phyloP scores from a whole-genome alignment of 352 stramenopile species.

The Proteromonas lacertae region DNA sequence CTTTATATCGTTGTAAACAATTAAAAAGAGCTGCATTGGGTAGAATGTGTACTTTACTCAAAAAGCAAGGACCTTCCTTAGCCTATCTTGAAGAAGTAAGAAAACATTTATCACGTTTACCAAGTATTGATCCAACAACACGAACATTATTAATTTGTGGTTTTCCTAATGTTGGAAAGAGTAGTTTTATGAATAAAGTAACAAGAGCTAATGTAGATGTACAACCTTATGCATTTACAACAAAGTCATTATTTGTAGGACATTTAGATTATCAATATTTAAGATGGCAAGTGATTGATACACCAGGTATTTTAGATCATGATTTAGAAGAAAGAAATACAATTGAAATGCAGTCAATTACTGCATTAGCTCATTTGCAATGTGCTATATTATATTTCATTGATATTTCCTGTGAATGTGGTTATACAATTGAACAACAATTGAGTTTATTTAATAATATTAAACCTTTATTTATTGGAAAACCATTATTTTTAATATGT shows the following conservation, averaged over 20 bases:
- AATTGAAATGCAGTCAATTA: slow-evolving; percentile 99
- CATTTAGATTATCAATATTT: slow-evolving; percentile 99
- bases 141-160: slow-evolving; percentile 87
- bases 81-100: slow-evolving; percentile 80
- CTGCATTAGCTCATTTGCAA: slow-evolving; percentile 87
- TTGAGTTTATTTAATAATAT: slow-evolving; percentile 85
- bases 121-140: slow-evolving; percentile 91
- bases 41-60: slow-evolving; percentile 94
- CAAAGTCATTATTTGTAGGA: slow-evolving; percentile 95
- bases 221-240: slow-evolving; percentile 96
- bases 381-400: slow-evolving; percentile 97
- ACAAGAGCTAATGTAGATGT: slow-evolving; percentile 95
- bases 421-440: slow-evolving; percentile 85
- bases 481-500: slow-evolving; percentile 84
- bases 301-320: slow-evolving; percentile 93
- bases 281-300: slow-evolving; percentile 93
- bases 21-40: slow-evolving; percentile 94
- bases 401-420: slow-evolving; percentile 95
- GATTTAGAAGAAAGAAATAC: slow-evolving; percentile 95
- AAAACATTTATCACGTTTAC: slow-evolving; percentile 91
- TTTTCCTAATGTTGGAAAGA: slow-evolving; percentile 99
- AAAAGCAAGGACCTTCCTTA: slow-evolving; percentile 88
- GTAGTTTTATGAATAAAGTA: slow-evolving; percentile 98
- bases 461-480: slow-evolving; percentile 90
- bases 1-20: slow-evolving; percentile 96